Percentiles rank a stretch among this genome's conserved stretches.
Conservation (phyloP, 495 filamentous ascomycete species). For the Amniculicola lignicola region DNA sequence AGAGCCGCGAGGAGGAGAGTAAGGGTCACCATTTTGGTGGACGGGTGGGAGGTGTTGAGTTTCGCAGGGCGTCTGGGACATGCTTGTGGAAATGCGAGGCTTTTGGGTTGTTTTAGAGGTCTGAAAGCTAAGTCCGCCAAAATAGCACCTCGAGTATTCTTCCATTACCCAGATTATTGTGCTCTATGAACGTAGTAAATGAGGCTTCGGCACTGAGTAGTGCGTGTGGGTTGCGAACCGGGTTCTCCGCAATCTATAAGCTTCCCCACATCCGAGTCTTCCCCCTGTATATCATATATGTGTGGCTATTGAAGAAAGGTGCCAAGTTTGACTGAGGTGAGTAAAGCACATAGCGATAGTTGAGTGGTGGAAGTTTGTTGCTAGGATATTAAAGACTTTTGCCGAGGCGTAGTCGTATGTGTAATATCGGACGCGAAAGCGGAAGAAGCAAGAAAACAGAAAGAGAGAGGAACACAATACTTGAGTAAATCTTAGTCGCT, state of each 20-base stretch:
- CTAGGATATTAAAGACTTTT: constrained; percentile 1
- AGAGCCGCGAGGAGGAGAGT: constrained; percentile 6
- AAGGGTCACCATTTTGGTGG: constrained; percentile 6
- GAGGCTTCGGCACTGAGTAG: background rate
- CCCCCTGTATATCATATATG: background rate
- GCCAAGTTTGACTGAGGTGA: constrained; percentile 7
- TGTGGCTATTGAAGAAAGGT: background rate
- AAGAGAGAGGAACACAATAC: too few species aligned
- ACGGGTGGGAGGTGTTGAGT: background rate
- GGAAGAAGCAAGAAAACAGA: too few species aligned
- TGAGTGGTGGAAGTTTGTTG: constrained; percentile 15
- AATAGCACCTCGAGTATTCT: background rate
- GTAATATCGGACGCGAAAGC: too few species aligned
- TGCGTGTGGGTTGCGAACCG: constrained; percentile 1
- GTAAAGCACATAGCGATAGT: background rate
- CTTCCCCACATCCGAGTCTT: background rate
- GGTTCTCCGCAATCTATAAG: constrained; percentile 16
- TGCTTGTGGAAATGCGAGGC: background rate
- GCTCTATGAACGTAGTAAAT: background rate
- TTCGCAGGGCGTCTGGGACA: too few species aligned
- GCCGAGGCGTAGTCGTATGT: too few species aligned
- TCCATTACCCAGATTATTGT: constrained; percentile 17
- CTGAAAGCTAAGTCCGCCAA: background rate
- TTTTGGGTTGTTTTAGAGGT: background rate
- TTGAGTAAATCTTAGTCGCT: too few species aligned